phyloP scores from a whole-genome alignment of 495 filamentous ascomycete species.

The Xylaria scruposa region DNA sequence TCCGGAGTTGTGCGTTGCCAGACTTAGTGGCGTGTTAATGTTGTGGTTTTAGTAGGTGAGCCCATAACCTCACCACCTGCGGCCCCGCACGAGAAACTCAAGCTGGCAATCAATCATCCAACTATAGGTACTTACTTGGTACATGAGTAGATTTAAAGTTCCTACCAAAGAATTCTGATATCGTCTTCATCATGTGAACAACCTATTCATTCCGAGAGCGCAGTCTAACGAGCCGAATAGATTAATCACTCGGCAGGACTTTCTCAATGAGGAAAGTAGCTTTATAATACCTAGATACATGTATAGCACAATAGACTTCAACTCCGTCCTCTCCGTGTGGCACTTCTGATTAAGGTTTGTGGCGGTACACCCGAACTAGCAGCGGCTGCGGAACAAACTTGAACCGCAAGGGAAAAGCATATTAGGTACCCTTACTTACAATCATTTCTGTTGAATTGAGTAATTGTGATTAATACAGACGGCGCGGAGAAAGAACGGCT shows the following conservation, averaged over 20 bases:
- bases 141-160: neutral
- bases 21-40: constrained; percentile 16
- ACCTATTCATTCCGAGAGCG: neutral
- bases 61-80: constrained; percentile 18
- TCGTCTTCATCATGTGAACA: neutral
- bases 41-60: constrained; percentile 21
- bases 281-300: neutral
- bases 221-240: neutral
- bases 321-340: constrained; percentile 14
- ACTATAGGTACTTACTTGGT: neutral
- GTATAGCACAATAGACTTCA: neutral
- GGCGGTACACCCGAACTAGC: neutral
- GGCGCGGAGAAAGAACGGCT: neutral
- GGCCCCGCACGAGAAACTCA: neutral
- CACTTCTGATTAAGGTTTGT: neutral
- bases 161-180: neutral
- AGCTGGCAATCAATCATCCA: neutral
- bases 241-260: neutral
- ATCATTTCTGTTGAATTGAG: neutral
- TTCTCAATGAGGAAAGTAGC: constrained; percentile 9
- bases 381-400: neutral
- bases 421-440: neutral
- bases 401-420: neutral
- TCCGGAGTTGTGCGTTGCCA: constrained; percentile 8
- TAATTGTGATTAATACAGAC: neutral